Conservation (phyloP, 805 yeast genomes). For the Sungouiella thailandica region DNA sequence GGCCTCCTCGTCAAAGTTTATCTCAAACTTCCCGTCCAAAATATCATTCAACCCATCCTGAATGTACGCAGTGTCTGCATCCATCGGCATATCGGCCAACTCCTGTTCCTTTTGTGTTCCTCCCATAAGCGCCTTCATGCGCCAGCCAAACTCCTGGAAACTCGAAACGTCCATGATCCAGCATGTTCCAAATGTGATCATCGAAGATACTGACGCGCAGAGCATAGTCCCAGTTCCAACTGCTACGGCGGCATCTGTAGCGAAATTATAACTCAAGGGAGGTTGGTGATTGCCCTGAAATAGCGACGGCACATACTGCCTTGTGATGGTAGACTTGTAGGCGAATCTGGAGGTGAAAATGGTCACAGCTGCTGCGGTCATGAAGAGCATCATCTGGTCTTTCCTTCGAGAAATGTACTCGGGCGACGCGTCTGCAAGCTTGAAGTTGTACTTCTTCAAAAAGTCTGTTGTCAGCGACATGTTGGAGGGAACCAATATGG, state of each 20-base stretch:
- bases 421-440: constrained; percentile 32
- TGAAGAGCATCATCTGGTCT: constrained; percentile 66
- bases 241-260: constrained; percentile 81
- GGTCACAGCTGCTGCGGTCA: constrained; percentile 68
- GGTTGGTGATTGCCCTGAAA: constrained; percentile 86
- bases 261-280: constrained; percentile 68
- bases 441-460: constrained; percentile 18
- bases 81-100: constrained; percentile 43
- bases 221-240: constrained; percentile 75
- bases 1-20: constrained; percentile 4
- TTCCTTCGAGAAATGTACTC: constrained; percentile 60
- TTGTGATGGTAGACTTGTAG: constrained; percentile 63
- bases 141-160: constrained; percentile 65
- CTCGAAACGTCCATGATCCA: constrained; percentile 76
- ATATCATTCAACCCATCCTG: constrained; percentile 52
- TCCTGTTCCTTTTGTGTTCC: constrained; percentile 57
- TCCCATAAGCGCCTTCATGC: constrained; percentile 60
- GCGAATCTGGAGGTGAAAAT: constrained; percentile 70
- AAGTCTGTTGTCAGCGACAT: no score
- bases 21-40: constrained; percentile 41
- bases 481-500: no score
- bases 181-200: constrained; percentile 68
- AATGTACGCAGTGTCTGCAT: constrained; percentile 54
- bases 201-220: constrained; percentile 66
- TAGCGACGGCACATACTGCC: constrained; percentile 70